A percentile compares a stretch with the other conserved stretches of the same genome.
Evolutionary conservation across 805 yeast species (phyloP).

Genomic region (Jamesozyma spencerorum): DNA sequence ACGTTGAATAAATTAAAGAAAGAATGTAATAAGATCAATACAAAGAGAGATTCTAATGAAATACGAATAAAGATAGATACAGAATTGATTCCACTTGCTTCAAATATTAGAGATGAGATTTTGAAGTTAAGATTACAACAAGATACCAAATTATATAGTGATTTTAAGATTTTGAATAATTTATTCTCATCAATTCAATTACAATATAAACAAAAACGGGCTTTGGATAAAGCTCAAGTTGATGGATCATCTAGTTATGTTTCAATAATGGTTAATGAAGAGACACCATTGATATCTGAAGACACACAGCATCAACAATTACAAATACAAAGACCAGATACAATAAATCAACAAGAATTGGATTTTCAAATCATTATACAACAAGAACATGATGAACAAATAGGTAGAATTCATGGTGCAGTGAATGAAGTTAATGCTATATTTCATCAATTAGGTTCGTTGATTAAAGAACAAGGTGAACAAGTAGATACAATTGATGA

Average conservation of each 20-base stretch:
- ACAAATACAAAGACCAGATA: slow-evolving; percentile 28
- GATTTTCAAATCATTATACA: slow-evolving; percentile 58
- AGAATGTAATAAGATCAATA: slow-evolving; percentile 13
- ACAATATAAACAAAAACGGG: slow-evolving; percentile 41
- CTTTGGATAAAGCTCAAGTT: not conserved
- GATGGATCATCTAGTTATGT: slow-evolving; percentile 15
- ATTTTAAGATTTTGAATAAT: slow-evolving; percentile 44
- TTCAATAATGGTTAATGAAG: slow-evolving; percentile 22
- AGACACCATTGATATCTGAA: slow-evolving; percentile 33
- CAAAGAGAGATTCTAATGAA: slow-evolving; percentile 30
- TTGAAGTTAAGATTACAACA: slow-evolving; percentile 3
- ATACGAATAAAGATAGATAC: slow-evolving; percentile 28
- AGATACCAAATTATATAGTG: slow-evolving; percentile 39
- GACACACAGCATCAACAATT: slow-evolving; percentile 20
- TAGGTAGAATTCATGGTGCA: slow-evolving; percentile 63
- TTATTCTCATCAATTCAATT: slow-evolving; percentile 37
- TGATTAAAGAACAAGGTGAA: slow-evolving; percentile 78
- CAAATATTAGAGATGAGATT: slow-evolving; percentile 14
- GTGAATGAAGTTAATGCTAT: slow-evolving; percentile 79
- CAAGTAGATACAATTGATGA: slow-evolving; percentile 79
- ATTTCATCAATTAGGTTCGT: slow-evolving; percentile 66
- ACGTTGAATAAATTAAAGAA: slow-evolving; percentile 11
- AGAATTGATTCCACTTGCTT: slow-evolving; percentile 17
- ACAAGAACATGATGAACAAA: slow-evolving; percentile 65
- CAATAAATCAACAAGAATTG: slow-evolving; percentile 40